phyloP scores from a whole-genome alignment of 108 stramenopile species.

The Aurantiochytrium sp. region DNA sequence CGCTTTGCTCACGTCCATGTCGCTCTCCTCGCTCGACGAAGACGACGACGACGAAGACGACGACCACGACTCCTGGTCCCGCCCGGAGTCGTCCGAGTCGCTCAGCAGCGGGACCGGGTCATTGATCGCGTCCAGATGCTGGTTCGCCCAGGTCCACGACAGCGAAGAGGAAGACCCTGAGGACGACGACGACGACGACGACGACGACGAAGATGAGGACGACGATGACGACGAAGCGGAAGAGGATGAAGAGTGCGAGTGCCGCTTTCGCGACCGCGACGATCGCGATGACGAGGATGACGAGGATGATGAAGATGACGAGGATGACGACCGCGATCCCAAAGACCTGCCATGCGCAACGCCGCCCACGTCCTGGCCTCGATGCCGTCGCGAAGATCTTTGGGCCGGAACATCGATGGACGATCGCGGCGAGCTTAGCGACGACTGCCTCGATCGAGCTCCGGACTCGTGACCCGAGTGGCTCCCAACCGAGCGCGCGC shows the following conservation, averaged over 20 bases:
- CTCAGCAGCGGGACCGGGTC: background rate
- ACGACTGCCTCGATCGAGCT: no score
- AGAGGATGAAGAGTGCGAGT: background rate
- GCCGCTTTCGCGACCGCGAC: background rate
- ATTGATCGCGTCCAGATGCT: background rate
- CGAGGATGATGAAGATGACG: background rate
- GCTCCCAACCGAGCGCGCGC: no score
- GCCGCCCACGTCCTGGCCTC: no score
- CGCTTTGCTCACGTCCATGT: background rate
- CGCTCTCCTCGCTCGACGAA: background rate
- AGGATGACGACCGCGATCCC: background rate
- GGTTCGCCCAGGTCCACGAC: background rate
- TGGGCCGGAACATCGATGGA: no score
- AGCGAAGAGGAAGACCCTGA: background rate
- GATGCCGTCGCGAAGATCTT: no score
- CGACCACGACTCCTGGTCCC: background rate
- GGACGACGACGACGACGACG: background rate
- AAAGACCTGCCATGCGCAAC: background rate
- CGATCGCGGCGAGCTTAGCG: no score
- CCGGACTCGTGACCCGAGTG: no score
- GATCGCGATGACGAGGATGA: background rate
- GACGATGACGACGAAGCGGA: background rate
- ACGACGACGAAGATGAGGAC: background rate
- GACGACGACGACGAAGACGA: slow-evolving; percentile 9
- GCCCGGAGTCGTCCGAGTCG: background rate